phyloP scores from a whole-genome alignment of 345 rosid species.

The Eutrema japonicum region DNA sequence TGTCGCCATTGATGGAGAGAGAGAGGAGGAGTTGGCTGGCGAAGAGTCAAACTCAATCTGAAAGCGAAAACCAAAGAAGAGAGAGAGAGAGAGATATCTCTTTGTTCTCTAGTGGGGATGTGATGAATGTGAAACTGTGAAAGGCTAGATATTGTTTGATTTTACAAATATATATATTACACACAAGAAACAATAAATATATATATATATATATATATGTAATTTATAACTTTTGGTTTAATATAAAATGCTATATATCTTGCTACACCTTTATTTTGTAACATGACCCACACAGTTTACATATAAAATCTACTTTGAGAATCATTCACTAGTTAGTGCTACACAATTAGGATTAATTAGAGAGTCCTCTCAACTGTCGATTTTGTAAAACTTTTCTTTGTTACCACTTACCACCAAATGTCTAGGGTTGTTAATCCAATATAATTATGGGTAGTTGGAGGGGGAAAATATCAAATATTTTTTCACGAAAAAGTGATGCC shows the following conservation, averaged over 20 bases:
- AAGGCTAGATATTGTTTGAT: constrained; percentile 43
- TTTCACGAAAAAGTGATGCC: too few species aligned
- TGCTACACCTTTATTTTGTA: not conserved
- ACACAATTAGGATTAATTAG: not conserved
- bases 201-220: not conserved
- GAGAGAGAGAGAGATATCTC: not conserved
- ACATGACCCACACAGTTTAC: not conserved
- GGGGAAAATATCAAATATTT: too few species aligned
- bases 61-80: constrained; percentile 44
- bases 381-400: too few species aligned
- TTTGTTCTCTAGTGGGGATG: constrained; percentile 31
- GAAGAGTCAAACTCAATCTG: constrained; percentile 85
- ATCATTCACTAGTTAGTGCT: not conserved
- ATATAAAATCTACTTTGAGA: not conserved
- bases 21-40: constrained; percentile 76
- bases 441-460: too few species aligned
- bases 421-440: too few species aligned
- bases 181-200: not conserved
- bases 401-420: too few species aligned
- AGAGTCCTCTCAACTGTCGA: too few species aligned
- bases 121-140: constrained; percentile 57
- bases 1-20: constrained; percentile 51
- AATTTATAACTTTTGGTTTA: not conserved
- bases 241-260: not conserved
- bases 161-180: not conserved